Percentiles rank a stretch among this genome's conserved stretches.
Conservation (phyloP, 768 basidiomycete species). For the Suillus variegatus region DNA sequence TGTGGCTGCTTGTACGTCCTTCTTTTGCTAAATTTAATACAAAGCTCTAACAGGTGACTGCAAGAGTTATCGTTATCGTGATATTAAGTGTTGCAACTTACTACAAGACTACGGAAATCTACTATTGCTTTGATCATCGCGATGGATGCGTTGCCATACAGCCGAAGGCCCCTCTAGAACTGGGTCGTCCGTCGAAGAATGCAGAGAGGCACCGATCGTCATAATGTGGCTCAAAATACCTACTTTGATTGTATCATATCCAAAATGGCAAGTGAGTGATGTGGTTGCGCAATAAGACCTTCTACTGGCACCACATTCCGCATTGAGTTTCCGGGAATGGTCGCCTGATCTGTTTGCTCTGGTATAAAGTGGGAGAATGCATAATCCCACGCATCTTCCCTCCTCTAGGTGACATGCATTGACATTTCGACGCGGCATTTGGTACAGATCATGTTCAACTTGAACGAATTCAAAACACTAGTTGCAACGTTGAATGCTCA, state of each 20-base stretch:
- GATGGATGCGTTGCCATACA: background rate
- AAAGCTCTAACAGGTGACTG: background rate
- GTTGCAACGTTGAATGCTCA: no score
- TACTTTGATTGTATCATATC: background rate
- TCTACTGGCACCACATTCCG: constrained; percentile 13
- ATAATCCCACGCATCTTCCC: no score
- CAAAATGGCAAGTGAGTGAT: constrained; percentile 16
- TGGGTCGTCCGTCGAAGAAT: background rate
- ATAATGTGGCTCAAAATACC: background rate
- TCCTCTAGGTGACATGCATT: no score
- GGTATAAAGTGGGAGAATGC: constrained; percentile 18
- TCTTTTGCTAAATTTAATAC: background rate
- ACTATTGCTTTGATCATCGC: background rate
- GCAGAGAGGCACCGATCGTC: background rate
- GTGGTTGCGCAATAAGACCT: constrained; percentile 23
- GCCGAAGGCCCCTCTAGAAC: background rate
- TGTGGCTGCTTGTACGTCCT: no score
- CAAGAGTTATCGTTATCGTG: background rate
- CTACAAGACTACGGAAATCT: background rate
- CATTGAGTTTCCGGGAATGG: background rate
- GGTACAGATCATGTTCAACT: no score
- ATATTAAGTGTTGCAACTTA: background rate
- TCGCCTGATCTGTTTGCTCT: background rate
- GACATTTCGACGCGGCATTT: no score
- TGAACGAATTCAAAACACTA: no score